Evolutionary conservation across 2,329 filamentous ascomycete genomes (phyloP).

Genomic region (Hymenoscyphus fraxineus): DNA sequence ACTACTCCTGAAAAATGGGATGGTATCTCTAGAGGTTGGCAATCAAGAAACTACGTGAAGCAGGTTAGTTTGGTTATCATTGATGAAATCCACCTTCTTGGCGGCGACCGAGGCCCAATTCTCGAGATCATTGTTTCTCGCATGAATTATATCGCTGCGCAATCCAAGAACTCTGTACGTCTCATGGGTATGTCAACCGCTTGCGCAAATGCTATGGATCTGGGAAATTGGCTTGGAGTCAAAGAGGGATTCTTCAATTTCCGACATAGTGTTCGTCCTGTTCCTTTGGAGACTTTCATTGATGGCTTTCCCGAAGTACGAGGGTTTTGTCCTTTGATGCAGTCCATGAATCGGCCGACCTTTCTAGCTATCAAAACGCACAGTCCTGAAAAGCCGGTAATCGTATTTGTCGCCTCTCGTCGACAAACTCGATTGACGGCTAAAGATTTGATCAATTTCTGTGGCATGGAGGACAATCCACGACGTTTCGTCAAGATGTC

Average conservation of each 20-base stretch:
- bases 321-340: constrained; percentile 96
- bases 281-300: constrained; percentile 93
- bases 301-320: constrained; percentile 94
- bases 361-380: constrained; percentile 96
- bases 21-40: constrained; percentile 92
- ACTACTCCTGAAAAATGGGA: constrained; percentile 99
- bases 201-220: constrained; percentile 89
- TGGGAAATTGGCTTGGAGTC: constrained; percentile 95
- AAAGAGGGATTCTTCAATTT: constrained; percentile 97
- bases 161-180: constrained; percentile 83
- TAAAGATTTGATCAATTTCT: constrained; percentile 94
- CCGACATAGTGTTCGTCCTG: constrained; percentile 90
- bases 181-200: constrained; percentile 99
- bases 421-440: constrained; percentile 92
- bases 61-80: constrained; percentile 97
- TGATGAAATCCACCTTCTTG: constrained; percentile 96
- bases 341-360: constrained; percentile 97
- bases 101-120: constrained; percentile 93
- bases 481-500: constrained; percentile 90
- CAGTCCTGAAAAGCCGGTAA: constrained; percentile 93
- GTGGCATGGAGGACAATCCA: constrained; percentile 97
- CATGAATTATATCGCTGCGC: constrained; percentile 98
- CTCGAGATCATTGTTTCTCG: constrained; percentile 89
- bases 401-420: constrained; percentile 95
- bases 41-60: constrained; percentile 92